A percentile compares a stretch with the other conserved stretches of the same genome.
Evolutionary conservation across 768 basidiomycete genomes (phyloP).

Genomic region (Russula sp.): DNA sequence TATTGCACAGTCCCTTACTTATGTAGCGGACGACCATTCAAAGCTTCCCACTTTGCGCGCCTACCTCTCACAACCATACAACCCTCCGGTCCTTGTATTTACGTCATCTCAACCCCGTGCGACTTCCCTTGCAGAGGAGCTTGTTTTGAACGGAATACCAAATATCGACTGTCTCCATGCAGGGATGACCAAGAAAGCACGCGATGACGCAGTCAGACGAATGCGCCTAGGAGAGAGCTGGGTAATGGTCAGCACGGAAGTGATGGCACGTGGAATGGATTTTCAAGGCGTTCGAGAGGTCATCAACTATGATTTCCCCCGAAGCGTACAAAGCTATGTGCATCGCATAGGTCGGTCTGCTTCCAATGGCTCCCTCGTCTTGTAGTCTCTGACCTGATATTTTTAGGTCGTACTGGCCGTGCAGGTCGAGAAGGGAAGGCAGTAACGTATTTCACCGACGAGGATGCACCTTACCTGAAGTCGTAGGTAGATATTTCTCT

Average conservation of each 20-base stretch:
- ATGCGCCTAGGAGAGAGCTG: constrained; percentile 90
- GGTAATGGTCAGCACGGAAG: constrained; percentile 94
- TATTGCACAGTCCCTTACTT: constrained; percentile 83
- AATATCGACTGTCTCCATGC: constrained; percentile 91
- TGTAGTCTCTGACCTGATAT: constrained; percentile 3
- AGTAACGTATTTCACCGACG: constrained; percentile 91
- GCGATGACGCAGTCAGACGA: constrained; percentile 74
- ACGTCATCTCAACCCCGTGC: constrained; percentile 85
- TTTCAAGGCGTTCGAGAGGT: constrained; percentile 92
- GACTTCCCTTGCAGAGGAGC: constrained; percentile 70
- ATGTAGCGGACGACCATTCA: constrained; percentile 90
- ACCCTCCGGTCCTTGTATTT: constrained; percentile 88
- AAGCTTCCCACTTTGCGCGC: constrained; percentile 85
- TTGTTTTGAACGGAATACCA: constrained; percentile 66
- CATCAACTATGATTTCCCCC: constrained; percentile 96
- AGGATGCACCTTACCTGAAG: constrained; percentile 88
- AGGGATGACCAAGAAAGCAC: constrained; percentile 77
- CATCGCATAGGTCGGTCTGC: constrained; percentile 74
- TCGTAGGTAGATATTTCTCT: constrained; percentile 42
- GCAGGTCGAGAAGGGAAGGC: constrained; percentile 91
- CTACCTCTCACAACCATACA: constrained; percentile 74
- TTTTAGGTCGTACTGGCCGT: constrained; percentile 82
- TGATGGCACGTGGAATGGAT: constrained; percentile 98
- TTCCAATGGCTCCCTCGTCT: not conserved
- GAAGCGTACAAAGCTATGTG: constrained; percentile 89